phyloP scores from a whole-genome alignment of 1,139 yeast species.

The Saccharomycopsis phalli region DNA sequence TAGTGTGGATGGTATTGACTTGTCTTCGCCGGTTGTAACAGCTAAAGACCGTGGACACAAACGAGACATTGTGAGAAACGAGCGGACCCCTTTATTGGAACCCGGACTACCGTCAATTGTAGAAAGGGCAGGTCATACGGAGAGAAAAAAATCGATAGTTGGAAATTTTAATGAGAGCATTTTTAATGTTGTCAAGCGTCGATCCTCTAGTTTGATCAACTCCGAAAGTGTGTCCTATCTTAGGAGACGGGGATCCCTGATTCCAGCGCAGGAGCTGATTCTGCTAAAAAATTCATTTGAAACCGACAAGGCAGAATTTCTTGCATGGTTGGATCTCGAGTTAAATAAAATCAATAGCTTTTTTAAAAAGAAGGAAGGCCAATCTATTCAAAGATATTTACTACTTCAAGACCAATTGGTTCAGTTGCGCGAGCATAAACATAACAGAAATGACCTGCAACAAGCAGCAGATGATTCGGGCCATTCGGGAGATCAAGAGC shows the following conservation, averaged over 20 bases:
- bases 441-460: slow-evolving; percentile 1
- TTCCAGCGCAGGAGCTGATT: slow-evolving; percentile 11
- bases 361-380: slow-evolving; percentile 51
- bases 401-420: slow-evolving; percentile 61
- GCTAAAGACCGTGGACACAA: background rate
- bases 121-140: slow-evolving; percentile 11
- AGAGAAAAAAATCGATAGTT: slow-evolving; percentile 21
- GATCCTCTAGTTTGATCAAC: slow-evolving; percentile 13
- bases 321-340: slow-evolving; percentile 54
- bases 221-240: slow-evolving; percentile 2
- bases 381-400: slow-evolving; percentile 50
- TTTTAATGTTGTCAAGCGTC: slow-evolving; percentile 20
- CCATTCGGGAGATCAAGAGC: slow-evolving; percentile 7
- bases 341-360: slow-evolving; percentile 51
- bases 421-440: slow-evolving; percentile 38
- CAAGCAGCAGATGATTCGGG: background rate
- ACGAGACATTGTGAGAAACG: background rate
- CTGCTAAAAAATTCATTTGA: slow-evolving; percentile 22
- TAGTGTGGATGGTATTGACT: background rate
- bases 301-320: slow-evolving; percentile 38
- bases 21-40: background rate
- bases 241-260: background rate
- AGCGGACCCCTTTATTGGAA: slow-evolving; percentile 25
- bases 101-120: slow-evolving; percentile 17
- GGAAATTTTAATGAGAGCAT: slow-evolving; percentile 16